These are phyloP conservation scores for Corynespora cassiicola DNA, from an alignment of 2,329 filamentous ascomycete species.

Conservation along the genomic window DNA sequence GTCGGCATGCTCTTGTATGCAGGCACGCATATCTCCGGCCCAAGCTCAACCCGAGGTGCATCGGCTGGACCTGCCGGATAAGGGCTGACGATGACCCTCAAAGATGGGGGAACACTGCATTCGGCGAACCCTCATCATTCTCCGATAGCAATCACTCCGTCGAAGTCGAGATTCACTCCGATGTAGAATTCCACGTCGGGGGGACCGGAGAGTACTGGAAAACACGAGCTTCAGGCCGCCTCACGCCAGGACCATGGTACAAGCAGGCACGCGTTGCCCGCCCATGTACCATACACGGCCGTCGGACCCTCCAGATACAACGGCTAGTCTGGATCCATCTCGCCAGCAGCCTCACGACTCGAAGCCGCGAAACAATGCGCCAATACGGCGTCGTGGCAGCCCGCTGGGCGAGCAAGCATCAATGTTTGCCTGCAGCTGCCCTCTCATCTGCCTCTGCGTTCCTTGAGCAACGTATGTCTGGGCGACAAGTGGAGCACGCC, in stretches of 20 bases:
- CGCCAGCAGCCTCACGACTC: constrained; percentile 5
- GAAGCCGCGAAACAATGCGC: constrained; percentile 3
- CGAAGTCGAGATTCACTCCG: too few species aligned
- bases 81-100: too few species aligned
- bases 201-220: too few species aligned
- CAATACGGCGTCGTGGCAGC: constrained; percentile 6
- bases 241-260: too few species aligned
- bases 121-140: too few species aligned
- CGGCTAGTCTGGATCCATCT: too few species aligned
- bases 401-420: constrained; percentile 22
- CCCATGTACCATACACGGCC: too few species aligned
- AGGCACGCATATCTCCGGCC: constrained; percentile 12
- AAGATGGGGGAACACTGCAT: background rate
- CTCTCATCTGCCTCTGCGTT: constrained; percentile 27
- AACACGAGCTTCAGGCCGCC: too few species aligned
- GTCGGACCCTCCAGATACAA: too few species aligned
- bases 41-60: constrained; percentile 15
- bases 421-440: constrained; percentile 20
- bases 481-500: constrained; percentile 18
- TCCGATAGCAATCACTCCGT: too few species aligned
- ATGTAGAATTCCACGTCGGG: too few species aligned
- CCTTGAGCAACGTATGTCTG: constrained; percentile 31
- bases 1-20: constrained; percentile 5
- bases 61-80: constrained; percentile 24
- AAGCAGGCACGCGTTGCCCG: too few species aligned